phyloP scores from a whole-genome alignment of 2,329 filamentous ascomycete genomes.

The Sclerotinia subarctica region DNA sequence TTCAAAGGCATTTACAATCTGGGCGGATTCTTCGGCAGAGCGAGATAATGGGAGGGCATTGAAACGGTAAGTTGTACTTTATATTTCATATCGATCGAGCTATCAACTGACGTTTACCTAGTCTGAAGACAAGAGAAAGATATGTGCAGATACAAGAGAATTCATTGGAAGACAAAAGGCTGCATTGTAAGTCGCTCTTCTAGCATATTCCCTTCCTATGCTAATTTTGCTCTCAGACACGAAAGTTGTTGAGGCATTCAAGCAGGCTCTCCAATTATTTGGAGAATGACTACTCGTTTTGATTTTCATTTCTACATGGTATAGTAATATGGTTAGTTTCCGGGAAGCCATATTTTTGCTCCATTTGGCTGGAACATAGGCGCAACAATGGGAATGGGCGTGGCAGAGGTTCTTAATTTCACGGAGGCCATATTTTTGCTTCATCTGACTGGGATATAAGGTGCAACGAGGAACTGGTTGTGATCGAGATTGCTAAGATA shows the following conservation, averaged over 20 bases:
- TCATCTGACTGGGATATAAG: neutral
- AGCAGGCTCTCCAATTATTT: slow-evolving; percentile 51
- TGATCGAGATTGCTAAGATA: slow-evolving; percentile 2
- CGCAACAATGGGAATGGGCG: neutral
- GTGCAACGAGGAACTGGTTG: slow-evolving; percentile 7
- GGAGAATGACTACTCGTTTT: slow-evolving; percentile 8
- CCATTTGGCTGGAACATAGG: neutral
- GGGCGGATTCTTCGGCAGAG: slow-evolving; percentile 68
- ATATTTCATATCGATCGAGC: neutral
- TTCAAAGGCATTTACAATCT: slow-evolving; percentile 71
- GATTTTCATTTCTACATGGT: neutral
- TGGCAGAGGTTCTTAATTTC: neutral
- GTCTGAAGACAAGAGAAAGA: slow-evolving; percentile 73
- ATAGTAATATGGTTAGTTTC: neutral
- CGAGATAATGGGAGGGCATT: slow-evolving; percentile 74
- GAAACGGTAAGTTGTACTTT: slow-evolving; percentile 57
- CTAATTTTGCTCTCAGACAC: slow-evolving; percentile 41
- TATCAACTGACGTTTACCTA: slow-evolving; percentile 38
- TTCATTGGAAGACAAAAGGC: slow-evolving; percentile 67
- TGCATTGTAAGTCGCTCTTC: slow-evolving; percentile 64
- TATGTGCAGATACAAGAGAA: slow-evolving; percentile 74
- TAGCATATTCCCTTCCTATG: neutral
- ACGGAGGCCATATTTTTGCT: slow-evolving; percentile 9
- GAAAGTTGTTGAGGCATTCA: slow-evolving; percentile 61
- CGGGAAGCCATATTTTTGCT: slow-evolving; percentile 6